Evolutionary conservation across 2,329 filamentous ascomycete species (phyloP).

Genomic region (Colletotrichum phormii): DNA sequence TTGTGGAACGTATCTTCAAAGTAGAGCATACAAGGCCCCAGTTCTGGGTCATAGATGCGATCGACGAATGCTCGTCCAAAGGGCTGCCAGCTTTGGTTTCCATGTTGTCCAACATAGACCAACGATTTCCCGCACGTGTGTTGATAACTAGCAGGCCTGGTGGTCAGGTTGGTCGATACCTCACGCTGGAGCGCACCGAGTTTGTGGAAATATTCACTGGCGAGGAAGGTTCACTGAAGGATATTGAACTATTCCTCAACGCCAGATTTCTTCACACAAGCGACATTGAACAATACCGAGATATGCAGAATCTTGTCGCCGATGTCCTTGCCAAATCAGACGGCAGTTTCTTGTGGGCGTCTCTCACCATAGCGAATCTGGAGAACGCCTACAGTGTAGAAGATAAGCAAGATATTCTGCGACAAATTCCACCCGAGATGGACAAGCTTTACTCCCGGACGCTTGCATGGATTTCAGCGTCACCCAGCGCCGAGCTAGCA

Average conservation of each 20-base stretch:
- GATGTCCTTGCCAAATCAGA: not conserved
- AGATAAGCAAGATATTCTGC: constrained; percentile 39
- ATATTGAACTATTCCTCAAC: not conserved
- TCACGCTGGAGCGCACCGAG: not conserved
- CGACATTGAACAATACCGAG: not conserved
- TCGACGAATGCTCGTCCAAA: not conserved
- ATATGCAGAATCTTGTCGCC: not conserved
- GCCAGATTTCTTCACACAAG: not conserved
- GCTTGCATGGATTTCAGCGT: not conserved
- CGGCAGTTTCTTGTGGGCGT: not conserved
- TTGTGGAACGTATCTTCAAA: not conserved
- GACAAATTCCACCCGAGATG: constrained; percentile 38
- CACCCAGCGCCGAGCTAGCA: not conserved
- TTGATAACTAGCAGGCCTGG: not conserved
- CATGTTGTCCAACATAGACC: not conserved
- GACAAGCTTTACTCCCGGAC: constrained; percentile 15
- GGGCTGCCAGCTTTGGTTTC: not conserved
- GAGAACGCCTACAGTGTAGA: constrained; percentile 39
- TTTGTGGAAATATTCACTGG: not conserved
- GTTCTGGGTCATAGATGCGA: not conserved
- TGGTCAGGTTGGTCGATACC: not conserved
- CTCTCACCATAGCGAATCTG: not conserved
- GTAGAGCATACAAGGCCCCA: not conserved
- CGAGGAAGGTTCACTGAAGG: not conserved
- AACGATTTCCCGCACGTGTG: not conserved